These are phyloP conservation scores for Neolentinus lepideus DNA, from an alignment of 1,284 basidiomycete genomes.

Conservation along the genomic window DNA sequence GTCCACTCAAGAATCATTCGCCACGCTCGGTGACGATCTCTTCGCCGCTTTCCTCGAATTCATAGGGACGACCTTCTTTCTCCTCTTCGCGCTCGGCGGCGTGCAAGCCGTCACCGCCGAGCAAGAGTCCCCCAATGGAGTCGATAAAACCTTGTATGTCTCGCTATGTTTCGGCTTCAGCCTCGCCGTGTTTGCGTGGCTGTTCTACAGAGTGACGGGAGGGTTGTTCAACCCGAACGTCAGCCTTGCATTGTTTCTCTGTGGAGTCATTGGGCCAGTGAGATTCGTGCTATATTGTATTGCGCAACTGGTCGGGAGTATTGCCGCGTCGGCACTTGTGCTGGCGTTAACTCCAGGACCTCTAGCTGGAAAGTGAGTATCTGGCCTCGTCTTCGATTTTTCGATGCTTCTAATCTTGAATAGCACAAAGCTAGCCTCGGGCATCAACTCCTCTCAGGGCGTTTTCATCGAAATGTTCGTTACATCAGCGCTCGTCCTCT, in stretches of 20 bases:
- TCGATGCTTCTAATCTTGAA: slow-evolving; percentile 6
- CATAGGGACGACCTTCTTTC: slow-evolving; percentile 50
- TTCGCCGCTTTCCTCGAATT: slow-evolving; percentile 46
- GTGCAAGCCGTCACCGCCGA: slow-evolving; percentile 36
- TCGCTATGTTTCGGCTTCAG: slow-evolving; percentile 59
- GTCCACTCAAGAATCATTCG: neutral
- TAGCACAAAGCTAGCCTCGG: slow-evolving; percentile 38
- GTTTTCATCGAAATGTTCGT: slow-evolving; percentile 74
- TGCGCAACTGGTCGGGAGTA: slow-evolving; percentile 58
- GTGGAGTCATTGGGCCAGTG: slow-evolving; percentile 51
- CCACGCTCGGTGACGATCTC: slow-evolving; percentile 24
- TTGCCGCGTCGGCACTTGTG: slow-evolving; percentile 55
- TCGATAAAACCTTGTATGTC: slow-evolving; percentile 43
- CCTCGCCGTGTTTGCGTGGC: slow-evolving; percentile 62
- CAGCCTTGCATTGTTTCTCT: slow-evolving; percentile 52
- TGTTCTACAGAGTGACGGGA: slow-evolving; percentile 71
- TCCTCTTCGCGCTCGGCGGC: slow-evolving; percentile 55
- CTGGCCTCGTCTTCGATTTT: neutral
- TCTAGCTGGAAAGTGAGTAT: slow-evolving; percentile 48
- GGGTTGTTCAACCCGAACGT: slow-evolving; percentile 70
- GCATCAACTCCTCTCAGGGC: slow-evolving; percentile 44
- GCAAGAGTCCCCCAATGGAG: slow-evolving; percentile 4
- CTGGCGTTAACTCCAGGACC: slow-evolving; percentile 53
- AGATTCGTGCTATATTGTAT: slow-evolving; percentile 57
- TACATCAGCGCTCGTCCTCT: slow-evolving; percentile 49